A percentile compares a stretch with the other conserved stretches of the same genome.
These are phyloP conservation scores for Rhynchosporium secalis DNA, from an alignment of 2,329 filamentous ascomycete species.

Conservation along the genomic window DNA sequence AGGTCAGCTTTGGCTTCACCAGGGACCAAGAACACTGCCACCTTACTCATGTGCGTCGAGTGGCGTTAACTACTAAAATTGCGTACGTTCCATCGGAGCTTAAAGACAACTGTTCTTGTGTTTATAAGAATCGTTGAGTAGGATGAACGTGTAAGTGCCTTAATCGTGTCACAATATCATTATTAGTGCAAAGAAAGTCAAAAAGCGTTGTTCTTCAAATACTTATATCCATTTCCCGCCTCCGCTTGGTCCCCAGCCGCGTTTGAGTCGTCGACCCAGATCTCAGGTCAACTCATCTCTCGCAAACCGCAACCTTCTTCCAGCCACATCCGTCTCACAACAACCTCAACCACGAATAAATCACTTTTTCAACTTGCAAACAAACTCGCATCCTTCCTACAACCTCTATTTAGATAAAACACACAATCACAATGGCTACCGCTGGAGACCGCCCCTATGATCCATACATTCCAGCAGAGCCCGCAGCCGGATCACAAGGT, in stretches of 20 bases:
- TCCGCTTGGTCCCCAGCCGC: slow-evolving; percentile 4
- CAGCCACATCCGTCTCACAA: slow-evolving; percentile 7
- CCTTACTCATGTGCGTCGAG: slow-evolving; percentile 1
- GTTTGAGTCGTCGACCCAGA: background rate
- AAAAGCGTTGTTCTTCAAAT: slow-evolving; percentile 11
- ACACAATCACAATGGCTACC: slow-evolving; percentile 35
- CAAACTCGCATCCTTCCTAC: slow-evolving; percentile 15
- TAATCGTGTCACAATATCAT: background rate
- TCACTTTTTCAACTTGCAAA: slow-evolving; percentile 12
- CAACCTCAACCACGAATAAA: slow-evolving; percentile 10
- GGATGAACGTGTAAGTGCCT: background rate
- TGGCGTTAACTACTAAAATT: slow-evolving; percentile 1
- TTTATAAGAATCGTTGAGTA: background rate
- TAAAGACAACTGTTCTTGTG: background rate
- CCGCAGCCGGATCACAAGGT: slow-evolving; percentile 42
- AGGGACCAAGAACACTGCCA: slow-evolving; percentile 4
- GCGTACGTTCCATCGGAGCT: slow-evolving; percentile 4
- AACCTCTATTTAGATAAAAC: slow-evolving; percentile 10
- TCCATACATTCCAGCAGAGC: slow-evolving; percentile 38
- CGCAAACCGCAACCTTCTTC: background rate
- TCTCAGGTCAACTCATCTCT: background rate
- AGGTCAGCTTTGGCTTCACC: too few relatives aligned
- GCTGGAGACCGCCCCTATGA: slow-evolving; percentile 38
- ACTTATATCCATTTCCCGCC: slow-evolving; percentile 10
- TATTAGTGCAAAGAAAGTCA: background rate